phyloP scores from a whole-genome alignment of 129 eudicot species.

The Artemisia argyi region DNA sequence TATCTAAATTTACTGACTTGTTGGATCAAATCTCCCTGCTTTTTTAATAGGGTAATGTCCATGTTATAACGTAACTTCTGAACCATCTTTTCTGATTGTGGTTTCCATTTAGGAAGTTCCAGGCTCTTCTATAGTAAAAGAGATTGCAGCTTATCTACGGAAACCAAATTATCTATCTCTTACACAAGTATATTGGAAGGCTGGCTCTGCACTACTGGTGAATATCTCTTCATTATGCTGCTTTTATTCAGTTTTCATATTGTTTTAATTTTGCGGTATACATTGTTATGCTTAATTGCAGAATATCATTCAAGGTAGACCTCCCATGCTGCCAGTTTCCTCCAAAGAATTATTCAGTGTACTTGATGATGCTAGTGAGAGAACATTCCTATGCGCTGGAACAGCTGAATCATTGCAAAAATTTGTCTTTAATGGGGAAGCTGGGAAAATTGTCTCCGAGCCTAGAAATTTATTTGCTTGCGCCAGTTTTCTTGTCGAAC shows the following conservation, averaged over 20 bases:
- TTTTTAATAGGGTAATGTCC: background rate
- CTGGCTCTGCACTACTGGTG: conserved; percentile 77
- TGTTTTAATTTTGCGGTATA: conserved; percentile 1
- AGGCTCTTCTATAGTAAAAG: conserved; percentile 60
- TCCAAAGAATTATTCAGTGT: conserved; percentile 68
- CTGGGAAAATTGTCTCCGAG: conserved; percentile 68
- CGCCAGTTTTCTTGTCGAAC: conserved; percentile 87
- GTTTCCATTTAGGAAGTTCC: conserved; percentile 61
- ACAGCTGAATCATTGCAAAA: conserved; percentile 75
- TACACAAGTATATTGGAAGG: conserved; percentile 66
- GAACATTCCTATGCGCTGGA: conserved; percentile 83
- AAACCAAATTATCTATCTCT: conserved; percentile 57
- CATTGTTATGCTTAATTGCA: conserved; percentile 30
- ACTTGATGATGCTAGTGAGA: conserved; percentile 85
- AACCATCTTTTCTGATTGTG: conserved; percentile 10
- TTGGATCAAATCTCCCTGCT: conserved; percentile 14
- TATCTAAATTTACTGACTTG: background rate
- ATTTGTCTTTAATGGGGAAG: conserved; percentile 76
- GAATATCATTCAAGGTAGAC: conserved; percentile 77
- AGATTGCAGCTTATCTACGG: conserved; percentile 53
- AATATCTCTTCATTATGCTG: background rate
- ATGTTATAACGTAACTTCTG: conserved; percentile 1
- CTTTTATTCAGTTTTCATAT: conserved; percentile 6
- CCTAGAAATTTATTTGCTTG: conserved; percentile 75
- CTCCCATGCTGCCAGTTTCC: conserved; percentile 59